phyloP scores from a whole-genome alignment of 2,329 filamentous ascomycete species.

The Aureobasidium sp. region DNA sequence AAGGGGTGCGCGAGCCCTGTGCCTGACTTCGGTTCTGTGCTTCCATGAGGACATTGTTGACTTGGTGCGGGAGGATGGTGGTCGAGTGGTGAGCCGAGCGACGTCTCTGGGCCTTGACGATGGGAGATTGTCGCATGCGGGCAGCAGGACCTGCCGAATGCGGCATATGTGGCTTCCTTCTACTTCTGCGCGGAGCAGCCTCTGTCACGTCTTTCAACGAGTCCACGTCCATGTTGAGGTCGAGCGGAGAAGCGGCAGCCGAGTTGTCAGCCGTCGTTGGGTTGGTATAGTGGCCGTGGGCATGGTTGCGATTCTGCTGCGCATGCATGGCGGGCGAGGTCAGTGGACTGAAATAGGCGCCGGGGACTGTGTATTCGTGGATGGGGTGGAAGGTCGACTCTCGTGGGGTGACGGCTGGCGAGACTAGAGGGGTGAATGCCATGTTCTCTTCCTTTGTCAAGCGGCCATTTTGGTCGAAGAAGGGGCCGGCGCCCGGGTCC shows the following conservation, averaged over 20 bases:
- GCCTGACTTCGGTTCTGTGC: constrained; percentile 26
- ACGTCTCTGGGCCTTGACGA: constrained; percentile 57
- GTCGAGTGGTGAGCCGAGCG: constrained; percentile 41
- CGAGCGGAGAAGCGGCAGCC: constrained; percentile 43
- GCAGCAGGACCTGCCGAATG: constrained; percentile 35
- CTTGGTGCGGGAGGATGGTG: constrained; percentile 40
- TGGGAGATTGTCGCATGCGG: constrained; percentile 63
- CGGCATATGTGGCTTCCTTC: constrained; percentile 47
- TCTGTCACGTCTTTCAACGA: constrained; percentile 33
- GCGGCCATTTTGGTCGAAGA: constrained; percentile 49
- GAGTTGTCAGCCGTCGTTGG: constrained; percentile 49
- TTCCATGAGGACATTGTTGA: constrained; percentile 36
- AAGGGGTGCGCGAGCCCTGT: constrained; percentile 21
- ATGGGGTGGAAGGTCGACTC: constrained; percentile 57
- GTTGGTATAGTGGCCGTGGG: constrained; percentile 37
- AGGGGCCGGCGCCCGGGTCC: constrained; percentile 50
- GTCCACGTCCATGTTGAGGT: constrained; percentile 37
- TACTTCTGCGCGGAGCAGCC: constrained; percentile 22
- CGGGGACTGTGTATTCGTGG: constrained; percentile 57
- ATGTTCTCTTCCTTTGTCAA: constrained; percentile 64
- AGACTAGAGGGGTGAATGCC: constrained; percentile 73
- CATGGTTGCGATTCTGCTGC: constrained; percentile 37
- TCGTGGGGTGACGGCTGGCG: constrained; percentile 75
- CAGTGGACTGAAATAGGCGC: constrained; percentile 74
- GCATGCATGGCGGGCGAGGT: constrained; percentile 75